These are phyloP conservation scores for Verticillium longisporum DNA, from an alignment of 2,329 filamentous ascomycete species.

Conservation along the genomic window DNA sequence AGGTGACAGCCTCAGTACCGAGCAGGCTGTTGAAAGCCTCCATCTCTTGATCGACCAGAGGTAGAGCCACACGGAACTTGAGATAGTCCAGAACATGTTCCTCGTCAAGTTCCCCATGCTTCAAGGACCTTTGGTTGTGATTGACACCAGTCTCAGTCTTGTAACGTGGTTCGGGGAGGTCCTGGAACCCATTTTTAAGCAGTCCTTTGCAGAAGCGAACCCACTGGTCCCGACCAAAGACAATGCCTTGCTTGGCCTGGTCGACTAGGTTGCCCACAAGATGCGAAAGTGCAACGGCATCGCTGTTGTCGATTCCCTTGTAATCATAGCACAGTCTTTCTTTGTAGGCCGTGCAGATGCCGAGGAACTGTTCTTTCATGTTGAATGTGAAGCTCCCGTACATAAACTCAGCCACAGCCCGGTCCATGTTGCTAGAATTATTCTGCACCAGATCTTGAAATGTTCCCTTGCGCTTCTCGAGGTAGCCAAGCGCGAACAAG, in stretches of 20 bases:
- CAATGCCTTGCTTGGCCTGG: conserved; percentile 46
- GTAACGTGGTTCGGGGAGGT: conserved; percentile 34
- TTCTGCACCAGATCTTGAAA: conserved; percentile 34
- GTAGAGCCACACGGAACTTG: conserved; percentile 45
- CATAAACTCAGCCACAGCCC: conserved; percentile 39
- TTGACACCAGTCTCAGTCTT: conserved; percentile 24
- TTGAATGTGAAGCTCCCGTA: conserved; percentile 50
- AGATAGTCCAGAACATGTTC: conserved; percentile 50
- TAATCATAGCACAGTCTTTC: conserved; percentile 56
- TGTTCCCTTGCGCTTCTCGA: conserved; percentile 39
- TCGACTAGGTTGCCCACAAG: conserved; percentile 51
- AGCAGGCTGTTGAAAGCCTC: conserved; percentile 12
- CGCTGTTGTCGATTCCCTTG: conserved; percentile 36
- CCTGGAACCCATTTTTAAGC: conserved; percentile 8
- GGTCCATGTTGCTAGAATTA: conserved; percentile 3
- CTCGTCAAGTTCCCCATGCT: neutral
- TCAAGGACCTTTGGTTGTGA: conserved; percentile 26
- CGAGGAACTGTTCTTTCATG: conserved; percentile 50
- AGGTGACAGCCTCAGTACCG: conserved; percentile 7
- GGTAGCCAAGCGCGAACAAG: conserved; percentile 38
- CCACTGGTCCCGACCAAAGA: conserved; percentile 39
- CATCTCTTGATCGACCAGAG: conserved; percentile 29
- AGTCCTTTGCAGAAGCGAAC: conserved; percentile 22
- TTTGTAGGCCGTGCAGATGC: conserved; percentile 57
- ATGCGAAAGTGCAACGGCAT: conserved; percentile 42